Conservation (phyloP, 306 rosid species). For the Cyamopsis tetragonoloba region DNA sequence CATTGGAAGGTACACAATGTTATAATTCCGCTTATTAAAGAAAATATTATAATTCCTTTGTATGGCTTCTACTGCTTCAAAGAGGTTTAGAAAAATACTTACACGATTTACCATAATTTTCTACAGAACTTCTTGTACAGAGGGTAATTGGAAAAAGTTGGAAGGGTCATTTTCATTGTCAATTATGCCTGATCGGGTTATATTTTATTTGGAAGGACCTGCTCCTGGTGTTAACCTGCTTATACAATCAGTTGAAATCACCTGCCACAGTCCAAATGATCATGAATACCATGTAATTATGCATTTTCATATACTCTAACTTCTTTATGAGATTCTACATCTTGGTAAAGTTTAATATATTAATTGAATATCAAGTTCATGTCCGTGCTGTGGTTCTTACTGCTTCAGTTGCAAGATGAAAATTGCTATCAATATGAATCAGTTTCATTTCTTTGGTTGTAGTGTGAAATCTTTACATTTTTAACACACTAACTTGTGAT, state of each 20-base stretch:
- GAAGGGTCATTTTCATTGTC: slow-evolving; percentile 65
- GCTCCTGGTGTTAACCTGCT: slow-evolving; percentile 60
- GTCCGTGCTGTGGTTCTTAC: background rate
- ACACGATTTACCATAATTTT: background rate
- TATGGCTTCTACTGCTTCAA: background rate
- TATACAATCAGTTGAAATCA: slow-evolving; percentile 46
- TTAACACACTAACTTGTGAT: background rate
- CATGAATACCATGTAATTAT: slow-evolving; percentile 40
- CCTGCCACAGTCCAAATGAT: slow-evolving; percentile 34
- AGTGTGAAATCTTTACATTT: background rate
- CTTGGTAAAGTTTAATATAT: background rate
- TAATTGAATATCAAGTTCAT: background rate
- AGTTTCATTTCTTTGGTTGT: background rate
- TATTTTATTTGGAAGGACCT: slow-evolving; percentile 78
- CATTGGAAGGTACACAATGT: slow-evolving; percentile 52
- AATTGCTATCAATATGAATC: background rate
- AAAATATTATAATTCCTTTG: background rate
- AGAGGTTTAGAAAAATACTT: background rate
- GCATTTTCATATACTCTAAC: background rate
- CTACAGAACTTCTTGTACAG: slow-evolving; percentile 51
- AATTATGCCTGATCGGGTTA: slow-evolving; percentile 43
- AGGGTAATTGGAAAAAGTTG: slow-evolving; percentile 54
- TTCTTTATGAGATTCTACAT: background rate
- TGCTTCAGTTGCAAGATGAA: background rate
- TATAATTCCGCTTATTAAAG: too few relatives aligned